A percentile compares a stretch with the other conserved stretches of the same genome.
These are phyloP conservation scores for Selenicereus undatus DNA, from an alignment of 148 eudicot genomes.

Conservation along the genomic window DNA sequence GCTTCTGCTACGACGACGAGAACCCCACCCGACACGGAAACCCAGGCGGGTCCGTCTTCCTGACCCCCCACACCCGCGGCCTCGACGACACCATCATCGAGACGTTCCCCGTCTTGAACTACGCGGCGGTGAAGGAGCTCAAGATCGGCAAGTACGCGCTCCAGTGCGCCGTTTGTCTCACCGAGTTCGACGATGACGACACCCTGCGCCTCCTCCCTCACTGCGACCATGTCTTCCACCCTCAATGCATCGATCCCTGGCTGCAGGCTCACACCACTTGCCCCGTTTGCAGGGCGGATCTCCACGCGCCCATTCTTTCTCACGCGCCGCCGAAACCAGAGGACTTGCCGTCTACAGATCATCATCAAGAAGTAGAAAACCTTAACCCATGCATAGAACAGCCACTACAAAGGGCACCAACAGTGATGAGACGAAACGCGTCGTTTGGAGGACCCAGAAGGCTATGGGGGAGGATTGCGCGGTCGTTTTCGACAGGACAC, in stretches of 20 bases:
- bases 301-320: slow-evolving; percentile 17
- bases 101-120: slow-evolving; percentile 39
- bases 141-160: slow-evolving; percentile 44
- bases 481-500: slow-evolving; percentile 58
- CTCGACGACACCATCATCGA: slow-evolving; percentile 33
- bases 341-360: neutral
- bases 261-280: slow-evolving; percentile 41
- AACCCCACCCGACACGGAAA: slow-evolving; percentile 8
- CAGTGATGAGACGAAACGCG: neutral
- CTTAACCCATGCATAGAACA: neutral
- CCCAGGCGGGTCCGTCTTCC: slow-evolving; percentile 22
- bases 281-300: slow-evolving; percentile 38
- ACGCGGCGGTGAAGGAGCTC: slow-evolving; percentile 34
- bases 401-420: too few relatives aligned
- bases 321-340: slow-evolving; percentile 25
- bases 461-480: slow-evolving; percentile 27
- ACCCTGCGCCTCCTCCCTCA: slow-evolving; percentile 41
- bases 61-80: slow-evolving; percentile 33
- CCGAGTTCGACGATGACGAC: slow-evolving; percentile 55
- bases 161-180: slow-evolving; percentile 54
- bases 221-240: slow-evolving; percentile 53
- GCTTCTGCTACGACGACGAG: neutral
- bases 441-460: slow-evolving; percentile 28
- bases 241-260: slow-evolving; percentile 53
- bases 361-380: slow-evolving; percentile 1